Evolutionary conservation across 176 grass and related monocot species (phyloP).

Genomic region (Triticum timopheevii): DNA sequence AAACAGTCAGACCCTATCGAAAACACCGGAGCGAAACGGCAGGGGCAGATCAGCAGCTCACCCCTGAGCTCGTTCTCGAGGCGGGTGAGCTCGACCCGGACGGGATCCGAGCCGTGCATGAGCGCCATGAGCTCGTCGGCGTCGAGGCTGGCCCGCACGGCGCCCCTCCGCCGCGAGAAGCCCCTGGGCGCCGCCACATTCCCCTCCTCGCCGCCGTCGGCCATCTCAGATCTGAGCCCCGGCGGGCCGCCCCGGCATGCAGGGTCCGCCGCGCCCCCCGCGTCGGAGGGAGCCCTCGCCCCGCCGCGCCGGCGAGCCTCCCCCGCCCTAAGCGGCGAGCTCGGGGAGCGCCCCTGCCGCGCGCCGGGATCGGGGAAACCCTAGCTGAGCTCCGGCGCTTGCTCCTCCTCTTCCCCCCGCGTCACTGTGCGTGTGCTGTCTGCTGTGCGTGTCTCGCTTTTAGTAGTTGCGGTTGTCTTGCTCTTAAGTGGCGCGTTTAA

Average conservation of each 20-base stretch:
- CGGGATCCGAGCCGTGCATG: conserved; percentile 98
- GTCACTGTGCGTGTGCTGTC: conserved; percentile 25
- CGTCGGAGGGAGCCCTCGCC: neutral
- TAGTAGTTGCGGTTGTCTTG: conserved; percentile 40
- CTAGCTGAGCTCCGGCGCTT: conserved; percentile 40
- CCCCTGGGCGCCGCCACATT: conserved; percentile 54
- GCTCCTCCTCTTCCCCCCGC: neutral
- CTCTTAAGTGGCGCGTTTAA: conserved; percentile 26
- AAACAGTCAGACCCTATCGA: neutral
- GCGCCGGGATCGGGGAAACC: conserved; percentile 58
- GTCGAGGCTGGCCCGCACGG: conserved; percentile 82
- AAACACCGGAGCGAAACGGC: neutral
- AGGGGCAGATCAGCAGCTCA: conserved; percentile 31
- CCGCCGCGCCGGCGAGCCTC: neutral
- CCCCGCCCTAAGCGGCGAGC: neutral
- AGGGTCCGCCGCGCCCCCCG: neutral
- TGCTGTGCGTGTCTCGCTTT: neutral
- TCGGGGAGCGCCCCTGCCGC: neutral
- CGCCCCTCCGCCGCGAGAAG: conserved; percentile 45
- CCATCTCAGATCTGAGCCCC: conserved; percentile 67
- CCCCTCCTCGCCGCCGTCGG: conserved; percentile 59
- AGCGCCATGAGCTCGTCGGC: conserved; percentile 95
- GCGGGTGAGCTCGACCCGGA: conserved; percentile 93
- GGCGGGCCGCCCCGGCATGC: conserved; percentile 22
- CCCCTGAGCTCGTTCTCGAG: conserved; percentile 96